Conservation (phyloP, 148 eudicot genomes). For the Euryodendron excelsum region DNA sequence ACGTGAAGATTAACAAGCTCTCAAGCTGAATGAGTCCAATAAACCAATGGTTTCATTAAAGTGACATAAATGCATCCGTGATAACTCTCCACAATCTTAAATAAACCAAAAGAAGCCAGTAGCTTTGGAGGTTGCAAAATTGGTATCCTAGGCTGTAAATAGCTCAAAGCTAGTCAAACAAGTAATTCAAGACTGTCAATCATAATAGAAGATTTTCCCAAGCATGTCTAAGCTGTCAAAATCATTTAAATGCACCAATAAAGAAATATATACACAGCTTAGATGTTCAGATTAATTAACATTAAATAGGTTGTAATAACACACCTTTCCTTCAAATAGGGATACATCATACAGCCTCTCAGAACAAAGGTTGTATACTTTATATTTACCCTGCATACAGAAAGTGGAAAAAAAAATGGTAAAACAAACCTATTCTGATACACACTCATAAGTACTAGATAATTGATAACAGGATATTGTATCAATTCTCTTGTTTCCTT, state of each 20-base stretch:
- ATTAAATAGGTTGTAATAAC: constrained; percentile 9
- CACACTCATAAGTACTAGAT: neutral
- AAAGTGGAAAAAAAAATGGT: constrained; percentile 11
- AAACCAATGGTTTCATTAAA: too few relatives aligned
- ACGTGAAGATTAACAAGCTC: too few relatives aligned
- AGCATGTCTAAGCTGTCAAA: neutral
- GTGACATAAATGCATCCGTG: too few relatives aligned
- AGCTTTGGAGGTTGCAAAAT: too few relatives aligned
- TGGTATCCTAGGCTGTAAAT: too few relatives aligned
- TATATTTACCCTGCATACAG: constrained; percentile 77
- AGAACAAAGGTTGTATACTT: constrained; percentile 98
- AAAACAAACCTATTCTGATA: neutral
- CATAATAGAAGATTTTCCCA: neutral
- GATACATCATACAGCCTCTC: constrained; percentile 99
- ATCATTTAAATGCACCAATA: constrained; percentile 7
- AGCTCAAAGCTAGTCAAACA: neutral
- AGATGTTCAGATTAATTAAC: neutral
- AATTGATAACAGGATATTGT: too few relatives aligned
- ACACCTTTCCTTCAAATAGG: constrained; percentile 96
- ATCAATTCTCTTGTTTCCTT: neutral
- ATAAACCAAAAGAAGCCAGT: too few relatives aligned
- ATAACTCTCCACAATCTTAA: too few relatives aligned
- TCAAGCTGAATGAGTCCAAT: too few relatives aligned
- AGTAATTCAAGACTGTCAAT: neutral
- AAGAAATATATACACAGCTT: neutral